These are phyloP conservation scores for Canavalia ensiformis DNA, from an alignment of 306 rosid genomes.

Conservation along the genomic window DNA sequence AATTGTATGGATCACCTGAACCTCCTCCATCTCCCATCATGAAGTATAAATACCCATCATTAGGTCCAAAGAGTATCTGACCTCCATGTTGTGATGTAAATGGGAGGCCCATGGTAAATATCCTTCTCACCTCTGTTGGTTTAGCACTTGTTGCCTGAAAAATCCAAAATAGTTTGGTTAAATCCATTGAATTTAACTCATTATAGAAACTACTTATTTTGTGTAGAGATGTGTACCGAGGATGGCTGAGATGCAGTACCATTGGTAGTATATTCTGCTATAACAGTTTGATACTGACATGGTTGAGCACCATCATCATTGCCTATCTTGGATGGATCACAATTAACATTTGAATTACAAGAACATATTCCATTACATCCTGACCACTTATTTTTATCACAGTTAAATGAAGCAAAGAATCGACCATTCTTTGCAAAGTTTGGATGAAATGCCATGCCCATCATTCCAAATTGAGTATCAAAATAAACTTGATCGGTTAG, in stretches of 20 bases:
- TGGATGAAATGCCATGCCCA: slow-evolving; percentile 98
- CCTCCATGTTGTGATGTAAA: slow-evolving; percentile 80
- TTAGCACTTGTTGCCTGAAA: slow-evolving; percentile 83
- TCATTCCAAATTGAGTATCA: slow-evolving; percentile 81
- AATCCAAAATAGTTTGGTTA: slow-evolving; percentile 22
- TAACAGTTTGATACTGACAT: slow-evolving; percentile 82
- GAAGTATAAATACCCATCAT: slow-evolving; percentile 82
- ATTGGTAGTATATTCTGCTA: slow-evolving; percentile 81
- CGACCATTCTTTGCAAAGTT: slow-evolving; percentile 78
- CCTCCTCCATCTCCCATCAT: slow-evolving; percentile 97
- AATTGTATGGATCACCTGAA: slow-evolving; percentile 80
- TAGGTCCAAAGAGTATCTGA: slow-evolving; percentile 91
- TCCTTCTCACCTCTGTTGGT: slow-evolving; percentile 88
- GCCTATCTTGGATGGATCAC: slow-evolving; percentile 87
- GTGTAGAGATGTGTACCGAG: slow-evolving; percentile 63
- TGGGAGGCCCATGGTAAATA: slow-evolving; percentile 93
- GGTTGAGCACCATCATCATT: slow-evolving; percentile 74
- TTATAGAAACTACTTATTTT: not conserved
- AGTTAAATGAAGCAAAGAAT: slow-evolving; percentile 91
- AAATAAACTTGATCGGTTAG: slow-evolving; percentile 80
- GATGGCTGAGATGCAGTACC: slow-evolving; percentile 70
- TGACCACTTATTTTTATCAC: slow-evolving; percentile 83
- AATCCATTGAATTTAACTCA: slow-evolving; percentile 30
- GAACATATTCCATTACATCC: slow-evolving; percentile 90
- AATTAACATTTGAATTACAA: slow-evolving; percentile 86